Conservation (phyloP, 768 basidiomycete species). For the Boletus subparvulus region DNA sequence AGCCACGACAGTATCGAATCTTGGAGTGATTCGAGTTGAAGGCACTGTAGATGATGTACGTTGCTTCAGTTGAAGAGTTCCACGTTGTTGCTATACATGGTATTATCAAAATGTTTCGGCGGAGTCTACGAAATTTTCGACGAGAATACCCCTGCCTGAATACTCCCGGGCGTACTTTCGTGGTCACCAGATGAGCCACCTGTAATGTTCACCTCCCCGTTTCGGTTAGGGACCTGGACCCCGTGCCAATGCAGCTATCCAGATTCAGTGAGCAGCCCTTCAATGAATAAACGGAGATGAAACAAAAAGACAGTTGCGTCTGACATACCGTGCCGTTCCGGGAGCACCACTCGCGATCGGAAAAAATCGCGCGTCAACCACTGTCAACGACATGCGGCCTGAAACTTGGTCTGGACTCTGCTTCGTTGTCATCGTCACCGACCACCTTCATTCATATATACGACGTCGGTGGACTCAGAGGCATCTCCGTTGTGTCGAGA, state of each 20-base stretch:
- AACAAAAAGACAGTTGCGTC: background rate
- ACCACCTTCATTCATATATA: background rate
- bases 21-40: constrained; percentile 27
- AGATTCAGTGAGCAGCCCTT: background rate
- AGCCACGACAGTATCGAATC: constrained; percentile 40
- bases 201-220: background rate
- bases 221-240: background rate
- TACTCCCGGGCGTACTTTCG: background rate
- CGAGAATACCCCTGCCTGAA: background rate
- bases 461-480: background rate
- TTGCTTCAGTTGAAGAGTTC: constrained; percentile 6
- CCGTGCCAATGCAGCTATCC: background rate
- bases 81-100: constrained; percentile 16
- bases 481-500: background rate
- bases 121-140: background rate
- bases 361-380: constrained; percentile 62
- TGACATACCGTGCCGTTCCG: background rate
- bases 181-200: background rate
- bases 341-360: constrained; percentile 50
- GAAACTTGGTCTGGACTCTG: constrained; percentile 38
- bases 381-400: constrained; percentile 40
- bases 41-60: background rate
- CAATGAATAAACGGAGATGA: background rate
- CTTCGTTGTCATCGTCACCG: constrained; percentile 51
- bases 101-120: background rate